Evolutionary conservation across 108 stramenopile species (phyloP).

Genomic region (Fragilariopsis cylindrus): DNA sequence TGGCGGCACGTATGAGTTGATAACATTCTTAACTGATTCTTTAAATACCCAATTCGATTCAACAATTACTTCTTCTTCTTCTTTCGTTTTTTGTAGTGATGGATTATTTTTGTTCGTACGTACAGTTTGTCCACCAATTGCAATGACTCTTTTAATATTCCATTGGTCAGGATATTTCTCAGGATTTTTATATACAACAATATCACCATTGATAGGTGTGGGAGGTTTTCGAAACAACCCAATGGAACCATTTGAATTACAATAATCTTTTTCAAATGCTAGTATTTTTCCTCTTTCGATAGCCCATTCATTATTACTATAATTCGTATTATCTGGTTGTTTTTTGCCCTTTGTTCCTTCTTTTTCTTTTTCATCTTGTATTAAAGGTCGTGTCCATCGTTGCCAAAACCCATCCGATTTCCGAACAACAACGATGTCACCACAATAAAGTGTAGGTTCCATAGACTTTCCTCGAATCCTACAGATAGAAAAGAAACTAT

Average conservation of each 20-base stretch:
- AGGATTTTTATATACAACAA: constrained; percentile 45
- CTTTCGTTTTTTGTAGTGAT: background rate
- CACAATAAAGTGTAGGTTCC: constrained; percentile 64
- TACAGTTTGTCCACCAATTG: constrained; percentile 65
- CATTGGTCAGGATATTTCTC: constrained; percentile 44
- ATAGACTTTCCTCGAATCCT: constrained; percentile 61
- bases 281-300: constrained; percentile 10
- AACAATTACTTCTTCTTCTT: background rate
- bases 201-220: constrained; percentile 35
- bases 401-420: constrained; percentile 55
- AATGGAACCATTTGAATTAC: constrained; percentile 15
- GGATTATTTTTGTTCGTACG: background rate
- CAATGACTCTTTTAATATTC: constrained; percentile 66
- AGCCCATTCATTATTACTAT: constrained; percentile 5
- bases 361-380: background rate
- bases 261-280: constrained; percentile 22
- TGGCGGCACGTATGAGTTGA: constrained; percentile 20
- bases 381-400: constrained; percentile 9
- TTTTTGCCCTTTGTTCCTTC: constrained; percentile 1
- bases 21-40: constrained; percentile 6
- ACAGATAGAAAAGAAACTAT: constrained; percentile 53
- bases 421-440: constrained; percentile 66
- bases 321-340: background rate
- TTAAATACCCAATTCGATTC: constrained; percentile 2
- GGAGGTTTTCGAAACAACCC: constrained; percentile 36